Percentiles rank a stretch among this genome's conserved stretches.
Evolutionary conservation across 1,139 yeast genomes (phyloP).

Genomic region (Pichia sp.): DNA sequence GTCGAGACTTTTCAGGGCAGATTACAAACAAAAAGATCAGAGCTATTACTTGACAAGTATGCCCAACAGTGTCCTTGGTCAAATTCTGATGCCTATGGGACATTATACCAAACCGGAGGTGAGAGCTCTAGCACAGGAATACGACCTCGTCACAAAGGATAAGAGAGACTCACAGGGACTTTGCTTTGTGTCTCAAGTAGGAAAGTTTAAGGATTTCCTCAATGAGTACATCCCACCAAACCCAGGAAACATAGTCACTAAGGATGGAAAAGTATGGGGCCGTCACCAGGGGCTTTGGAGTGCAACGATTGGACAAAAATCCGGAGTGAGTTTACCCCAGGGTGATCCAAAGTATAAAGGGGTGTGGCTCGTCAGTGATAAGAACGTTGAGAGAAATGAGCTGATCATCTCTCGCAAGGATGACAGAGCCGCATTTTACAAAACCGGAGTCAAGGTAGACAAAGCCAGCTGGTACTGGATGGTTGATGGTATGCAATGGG

Average conservation of each 20-base stretch:
- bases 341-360: conserved; percentile 72
- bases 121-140: conserved; percentile 53
- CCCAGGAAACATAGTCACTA: conserved; percentile 73
- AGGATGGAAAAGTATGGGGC: conserved; percentile 73
- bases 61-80: conserved; percentile 37
- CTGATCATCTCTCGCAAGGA: conserved; percentile 71
- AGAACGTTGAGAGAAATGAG: conserved; percentile 56
- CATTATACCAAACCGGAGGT: conserved; percentile 68
- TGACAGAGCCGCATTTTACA: conserved; percentile 53
- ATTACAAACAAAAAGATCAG: conserved; percentile 69
- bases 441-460: conserved; percentile 35
- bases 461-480: conserved; percentile 44
- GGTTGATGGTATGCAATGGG: conserved; percentile 15
- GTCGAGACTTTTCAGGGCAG: conserved; percentile 51
- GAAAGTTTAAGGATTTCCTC: conserved; percentile 69
- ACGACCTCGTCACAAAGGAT: conserved; percentile 52
- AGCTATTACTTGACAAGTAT: conserved; percentile 81
- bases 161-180: conserved; percentile 94
- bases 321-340: conserved; percentile 79
- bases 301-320: conserved; percentile 86
- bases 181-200: conserved; percentile 78
- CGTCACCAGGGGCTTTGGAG: conserved; percentile 84
- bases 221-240: conserved; percentile 63
- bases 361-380: conserved; percentile 79
- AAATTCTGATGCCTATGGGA: conserved; percentile 73